Percentiles rank a stretch among this genome's conserved stretches.
Evolutionary conservation across 2,329 filamentous ascomycete genomes (phyloP).

Genomic region (Trichoderma hamatum): DNA sequence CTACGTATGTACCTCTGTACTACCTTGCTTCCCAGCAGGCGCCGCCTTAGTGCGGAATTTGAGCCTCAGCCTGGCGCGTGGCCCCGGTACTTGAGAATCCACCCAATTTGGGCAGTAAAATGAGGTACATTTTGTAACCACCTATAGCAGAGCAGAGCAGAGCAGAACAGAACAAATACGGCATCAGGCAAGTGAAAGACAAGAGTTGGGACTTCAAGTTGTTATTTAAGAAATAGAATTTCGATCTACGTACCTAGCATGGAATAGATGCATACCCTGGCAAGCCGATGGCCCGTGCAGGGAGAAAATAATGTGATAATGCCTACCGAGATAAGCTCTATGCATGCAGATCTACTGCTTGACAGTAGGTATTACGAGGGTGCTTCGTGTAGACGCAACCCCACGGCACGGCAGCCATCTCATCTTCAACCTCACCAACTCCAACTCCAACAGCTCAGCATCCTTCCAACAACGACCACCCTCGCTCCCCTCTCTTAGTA

Average conservation of each 20-base stretch:
- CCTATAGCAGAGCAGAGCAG: neutral
- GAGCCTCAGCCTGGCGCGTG: neutral
- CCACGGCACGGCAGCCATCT: conserved; percentile 6
- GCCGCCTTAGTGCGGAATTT: neutral
- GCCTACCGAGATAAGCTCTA: neutral
- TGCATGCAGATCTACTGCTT: neutral
- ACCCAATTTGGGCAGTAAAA: neutral
- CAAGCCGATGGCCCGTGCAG: neutral
- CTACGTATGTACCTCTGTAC: neutral
- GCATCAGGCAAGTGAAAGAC: neutral
- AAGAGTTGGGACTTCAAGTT: neutral
- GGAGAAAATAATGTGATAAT: neutral
- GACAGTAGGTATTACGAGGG: neutral
- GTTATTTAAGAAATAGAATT: neutral
- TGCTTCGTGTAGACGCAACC: neutral
- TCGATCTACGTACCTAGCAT: neutral
- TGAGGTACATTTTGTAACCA: neutral
- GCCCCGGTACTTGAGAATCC: neutral
- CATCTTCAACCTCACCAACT: neutral
- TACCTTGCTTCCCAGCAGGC: neutral
- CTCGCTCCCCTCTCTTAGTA: neutral
- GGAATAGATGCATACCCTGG: neutral
- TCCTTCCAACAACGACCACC: neutral
- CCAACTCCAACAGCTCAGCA: neutral
- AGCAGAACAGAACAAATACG: neutral